Percentiles rank a stretch among this genome's conserved stretches.
Evolutionary conservation across 2,329 filamentous ascomycete genomes (phyloP).

Genomic region (Trichoderma gracile): DNA sequence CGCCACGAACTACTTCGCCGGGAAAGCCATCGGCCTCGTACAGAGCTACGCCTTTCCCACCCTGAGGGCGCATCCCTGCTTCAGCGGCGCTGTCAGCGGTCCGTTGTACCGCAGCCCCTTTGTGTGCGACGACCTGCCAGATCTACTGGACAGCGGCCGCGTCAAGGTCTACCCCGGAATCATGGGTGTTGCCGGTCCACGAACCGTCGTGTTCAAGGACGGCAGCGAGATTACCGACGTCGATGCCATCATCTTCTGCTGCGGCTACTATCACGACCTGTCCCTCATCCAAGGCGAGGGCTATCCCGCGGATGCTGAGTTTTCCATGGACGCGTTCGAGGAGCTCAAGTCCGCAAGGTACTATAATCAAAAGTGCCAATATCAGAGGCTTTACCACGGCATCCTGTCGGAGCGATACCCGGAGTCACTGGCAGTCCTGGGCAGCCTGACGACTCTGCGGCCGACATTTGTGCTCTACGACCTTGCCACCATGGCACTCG

Average conservation of each 20-base stretch:
- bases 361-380: conserved; percentile 31
- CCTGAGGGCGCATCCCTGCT: conserved; percentile 8
- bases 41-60: conserved; percentile 19
- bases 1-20: conserved; percentile 13
- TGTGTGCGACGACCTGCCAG: conserved; percentile 35
- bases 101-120: conserved; percentile 34
- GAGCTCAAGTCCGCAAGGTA: conserved; percentile 31
- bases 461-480: conserved; percentile 36
- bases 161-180: conserved; percentile 35
- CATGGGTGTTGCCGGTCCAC: conserved; percentile 35
- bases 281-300: conserved; percentile 35
- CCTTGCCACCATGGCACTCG: conserved; percentile 37
- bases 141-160: conserved; percentile 34
- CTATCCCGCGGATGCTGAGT: conserved; percentile 33
- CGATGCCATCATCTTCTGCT: conserved; percentile 39
- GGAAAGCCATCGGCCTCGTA: conserved; percentile 19
- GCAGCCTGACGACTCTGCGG: conserved; percentile 32
- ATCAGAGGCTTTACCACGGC: conserved; percentile 36
- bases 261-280: conserved; percentile 38
- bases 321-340: conserved; percentile 34
- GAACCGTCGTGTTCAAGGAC: conserved; percentile 35
- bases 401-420: conserved; percentile 39
- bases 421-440: conserved; percentile 37
- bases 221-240: conserved; percentile 37
- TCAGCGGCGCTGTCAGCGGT: conserved; percentile 4